These are phyloP conservation scores for Auriculariales sp. DNA, from an alignment of 768 basidiomycete genomes.

Conservation along the genomic window DNA sequence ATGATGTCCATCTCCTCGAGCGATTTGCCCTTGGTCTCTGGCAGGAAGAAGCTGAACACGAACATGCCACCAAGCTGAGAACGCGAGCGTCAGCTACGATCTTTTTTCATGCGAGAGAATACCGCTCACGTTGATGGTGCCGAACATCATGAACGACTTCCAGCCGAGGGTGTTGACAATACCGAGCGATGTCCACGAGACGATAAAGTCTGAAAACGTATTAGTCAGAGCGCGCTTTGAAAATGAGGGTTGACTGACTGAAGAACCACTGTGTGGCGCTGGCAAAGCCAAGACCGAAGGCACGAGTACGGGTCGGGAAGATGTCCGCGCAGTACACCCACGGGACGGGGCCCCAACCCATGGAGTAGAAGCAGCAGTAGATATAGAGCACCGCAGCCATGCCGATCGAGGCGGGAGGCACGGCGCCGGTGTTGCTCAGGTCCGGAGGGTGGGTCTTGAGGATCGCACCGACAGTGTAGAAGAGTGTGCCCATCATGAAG, in stretches of 20 bases:
- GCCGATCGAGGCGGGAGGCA: conserved; percentile 35
- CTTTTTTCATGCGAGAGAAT: no score
- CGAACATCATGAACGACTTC: conserved; percentile 71
- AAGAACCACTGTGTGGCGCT: conserved; percentile 74
- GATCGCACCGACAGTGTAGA: conserved; percentile 76
- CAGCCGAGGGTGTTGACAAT: conserved; percentile 48
- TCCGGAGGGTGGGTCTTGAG: conserved; percentile 63
- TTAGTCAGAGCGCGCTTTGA: background rate
- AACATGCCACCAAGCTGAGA: conserved; percentile 42
- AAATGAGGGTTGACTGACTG: conserved; percentile 24
- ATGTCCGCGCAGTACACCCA: conserved; percentile 69
- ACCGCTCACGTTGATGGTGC: conserved; percentile 39
- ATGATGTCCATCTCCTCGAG: conserved; percentile 43
- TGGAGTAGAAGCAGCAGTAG: conserved; percentile 77
- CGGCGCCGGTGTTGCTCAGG: conserved; percentile 13
- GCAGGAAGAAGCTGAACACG: conserved; percentile 37
- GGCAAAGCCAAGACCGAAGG: conserved; percentile 63
- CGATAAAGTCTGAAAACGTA: conserved; percentile 43
- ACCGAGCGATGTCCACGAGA: conserved; percentile 56
- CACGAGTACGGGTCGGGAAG: conserved; percentile 72
- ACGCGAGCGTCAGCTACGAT: background rate
- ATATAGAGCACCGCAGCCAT: conserved; percentile 84
- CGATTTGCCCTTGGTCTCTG: conserved; percentile 26
- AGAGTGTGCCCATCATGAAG: conserved; percentile 62
- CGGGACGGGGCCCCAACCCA: conserved; percentile 70